Evolutionary conservation across 768 basidiomycete genomes (phyloP), one percentile per base, ranked within the genome.

Genomic region (Lanmaoa rubissima): DNA sequence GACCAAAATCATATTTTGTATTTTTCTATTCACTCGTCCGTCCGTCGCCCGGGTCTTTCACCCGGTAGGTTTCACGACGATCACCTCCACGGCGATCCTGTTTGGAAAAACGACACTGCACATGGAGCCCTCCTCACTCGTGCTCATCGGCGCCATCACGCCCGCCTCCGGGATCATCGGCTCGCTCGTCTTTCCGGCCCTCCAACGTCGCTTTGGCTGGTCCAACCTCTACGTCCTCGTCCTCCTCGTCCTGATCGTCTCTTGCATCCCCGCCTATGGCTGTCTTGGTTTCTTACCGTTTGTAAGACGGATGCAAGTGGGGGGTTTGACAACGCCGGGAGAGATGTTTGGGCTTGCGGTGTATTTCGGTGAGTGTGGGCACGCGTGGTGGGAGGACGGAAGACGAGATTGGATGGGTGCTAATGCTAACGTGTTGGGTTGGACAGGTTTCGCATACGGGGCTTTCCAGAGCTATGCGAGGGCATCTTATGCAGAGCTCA

Each of bases 401-500:
- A 43, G 42, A 24, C 21, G 32, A 16, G 26, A 28, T 11, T 7
- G 36, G 35, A 43, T 14, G 19, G 12, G 14, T 26, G 16, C 5
- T 10, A 26, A 3, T 38, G 24, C 16, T 57, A 51, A 58, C 28
- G 34, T 14, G 5, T 10, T 7, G 35, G 26, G 14, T 7, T 26
- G 16, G 1, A 16, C 53, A 87, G 85, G 86, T 52, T 75, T 81
- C 61, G 81, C 93, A 1, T 94, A 90, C 62, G 94, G 95, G 5
- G 90, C 94, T 0, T 97, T 97, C 74, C 93, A 96, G 71, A 82
- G 89, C 24, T 96, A 94, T 59, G 89, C 93, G 0, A 76, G 95
- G 26, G 90, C 93, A 2, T 85, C 89, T 41, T 98, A 92, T 65
- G 86, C 92, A 2, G 91, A 91, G 64, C 73, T 99, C 51, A 80